phyloP scores from a whole-genome alignment of 73 alveolate species.

The Tetrahymena borealis region DNA sequence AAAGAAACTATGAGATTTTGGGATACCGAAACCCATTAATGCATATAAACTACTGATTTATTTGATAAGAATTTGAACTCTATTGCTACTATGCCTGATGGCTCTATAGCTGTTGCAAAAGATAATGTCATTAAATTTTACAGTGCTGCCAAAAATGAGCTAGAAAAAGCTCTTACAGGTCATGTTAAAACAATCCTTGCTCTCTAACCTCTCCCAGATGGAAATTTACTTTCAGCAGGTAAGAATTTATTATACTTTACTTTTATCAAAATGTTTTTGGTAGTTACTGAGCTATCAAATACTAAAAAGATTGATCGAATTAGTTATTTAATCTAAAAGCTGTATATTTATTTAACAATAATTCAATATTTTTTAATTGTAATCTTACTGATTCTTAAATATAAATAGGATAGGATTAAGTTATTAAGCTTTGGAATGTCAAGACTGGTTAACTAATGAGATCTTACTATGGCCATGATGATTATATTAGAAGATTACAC shows the following conservation, averaged over 20 bases:
- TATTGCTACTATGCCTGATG: background rate
- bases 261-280: background rate
- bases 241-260: background rate
- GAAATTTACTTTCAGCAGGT: background rate
- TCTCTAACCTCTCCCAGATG: background rate
- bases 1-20: background rate
- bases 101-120: background rate
- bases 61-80: background rate
- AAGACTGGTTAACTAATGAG: background rate
- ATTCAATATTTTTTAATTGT: too few relatives aligned
- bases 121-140: background rate
- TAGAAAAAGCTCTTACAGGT: background rate
- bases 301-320: too few relatives aligned
- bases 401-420: background rate
- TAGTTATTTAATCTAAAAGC: too few relatives aligned
- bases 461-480: background rate
- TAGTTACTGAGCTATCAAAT: too few relatives aligned
- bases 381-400: too few relatives aligned
- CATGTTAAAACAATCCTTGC: background rate
- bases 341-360: too few relatives aligned
- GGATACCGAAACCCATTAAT: background rate
- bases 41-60: background rate
- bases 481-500: background rate
- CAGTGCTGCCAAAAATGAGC: background rate
- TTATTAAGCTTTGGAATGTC: background rate